phyloP scores from a whole-genome alignment of 352 stramenopile genomes.

The Elongisporangium anandrum region DNA sequence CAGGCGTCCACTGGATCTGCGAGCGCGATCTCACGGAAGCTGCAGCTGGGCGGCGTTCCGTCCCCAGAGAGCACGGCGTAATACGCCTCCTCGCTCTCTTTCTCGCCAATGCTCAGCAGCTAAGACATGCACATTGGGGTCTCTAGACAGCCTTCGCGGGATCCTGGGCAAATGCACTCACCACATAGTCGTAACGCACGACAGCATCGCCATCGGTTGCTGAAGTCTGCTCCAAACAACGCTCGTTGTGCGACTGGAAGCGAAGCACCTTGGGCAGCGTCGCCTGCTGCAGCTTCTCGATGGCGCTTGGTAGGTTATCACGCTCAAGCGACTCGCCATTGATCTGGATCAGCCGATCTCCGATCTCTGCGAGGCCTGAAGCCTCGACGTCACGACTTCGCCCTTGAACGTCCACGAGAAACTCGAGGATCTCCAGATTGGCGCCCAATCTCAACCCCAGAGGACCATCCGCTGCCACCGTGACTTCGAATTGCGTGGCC shows the following conservation, averaged over 20 bases:
- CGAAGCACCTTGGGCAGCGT: constrained; percentile 42
- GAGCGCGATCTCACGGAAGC: constrained; percentile 45
- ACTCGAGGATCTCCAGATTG: constrained; percentile 59
- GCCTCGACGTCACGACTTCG: constrained; percentile 53
- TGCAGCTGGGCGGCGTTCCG: constrained; percentile 46
- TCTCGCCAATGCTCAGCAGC: constrained; percentile 41
- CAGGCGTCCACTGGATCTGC: constrained; percentile 55
- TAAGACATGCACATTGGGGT: constrained; percentile 6
- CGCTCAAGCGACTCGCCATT: constrained; percentile 42
- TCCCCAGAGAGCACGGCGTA: constrained; percentile 59
- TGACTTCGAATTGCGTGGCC: constrained; percentile 34
- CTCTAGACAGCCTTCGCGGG: not conserved
- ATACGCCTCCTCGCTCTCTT: constrained; percentile 35
- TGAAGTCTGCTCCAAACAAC: constrained; percentile 18
- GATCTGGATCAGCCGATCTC: constrained; percentile 50
- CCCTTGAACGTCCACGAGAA: constrained; percentile 48
- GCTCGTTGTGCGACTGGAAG: constrained; percentile 53
- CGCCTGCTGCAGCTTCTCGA: constrained; percentile 33
- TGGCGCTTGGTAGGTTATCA: constrained; percentile 27
- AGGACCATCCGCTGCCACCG: constrained; percentile 28
- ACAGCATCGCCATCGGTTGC: constrained; percentile 7
- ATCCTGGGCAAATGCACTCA: constrained; percentile 9
- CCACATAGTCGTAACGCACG: constrained; percentile 45
- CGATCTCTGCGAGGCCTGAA: constrained; percentile 61
- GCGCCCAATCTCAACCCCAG: constrained; percentile 61